Conservation (phyloP, 768 basidiomycete genomes). For the Daedaleopsis sinensis region DNA sequence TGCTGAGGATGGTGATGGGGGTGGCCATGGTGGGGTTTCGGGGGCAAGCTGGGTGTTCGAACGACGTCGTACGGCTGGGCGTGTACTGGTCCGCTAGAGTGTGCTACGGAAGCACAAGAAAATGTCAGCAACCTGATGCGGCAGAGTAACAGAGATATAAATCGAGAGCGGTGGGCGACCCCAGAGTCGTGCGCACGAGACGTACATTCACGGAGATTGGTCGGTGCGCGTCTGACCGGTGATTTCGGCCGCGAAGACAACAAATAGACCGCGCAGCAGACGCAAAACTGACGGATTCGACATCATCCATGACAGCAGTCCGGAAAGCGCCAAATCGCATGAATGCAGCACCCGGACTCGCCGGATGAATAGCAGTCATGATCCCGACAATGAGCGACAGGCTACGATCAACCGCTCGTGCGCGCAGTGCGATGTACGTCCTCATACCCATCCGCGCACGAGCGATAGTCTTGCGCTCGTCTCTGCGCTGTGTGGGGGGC, state of each 20-base stretch:
- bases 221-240: too few relatives aligned
- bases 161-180: too few relatives aligned
- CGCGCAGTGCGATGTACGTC: too few relatives aligned
- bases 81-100: slow-evolving; percentile 2
- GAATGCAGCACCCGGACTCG: slow-evolving; percentile 10
- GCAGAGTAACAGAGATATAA: background rate
- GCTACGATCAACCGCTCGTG: too few relatives aligned
- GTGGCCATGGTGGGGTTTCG: slow-evolving; percentile 19
- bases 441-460: too few relatives aligned
- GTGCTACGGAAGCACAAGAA: background rate
- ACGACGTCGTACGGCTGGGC: slow-evolving; percentile 18
- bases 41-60: slow-evolving; percentile 2
- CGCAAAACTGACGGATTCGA: background rate
- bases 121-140: background rate
- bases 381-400: slow-evolving; percentile 1
- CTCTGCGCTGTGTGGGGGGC: too few relatives aligned
- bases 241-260: too few relatives aligned
- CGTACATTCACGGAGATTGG: too few relatives aligned
- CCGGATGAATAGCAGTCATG: slow-evolving; percentile 5
- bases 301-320: slow-evolving; percentile 3
- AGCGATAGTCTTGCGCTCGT: too few relatives aligned
- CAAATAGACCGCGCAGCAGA: too few relatives aligned
- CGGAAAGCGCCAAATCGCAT: slow-evolving; percentile 15
- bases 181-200: too few relatives aligned
- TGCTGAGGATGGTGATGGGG: slow-evolving; percentile 26